Evolutionary conservation across 1,284 basidiomycete species (phyloP).

Genomic region (Xerocomus amazonicus): DNA sequence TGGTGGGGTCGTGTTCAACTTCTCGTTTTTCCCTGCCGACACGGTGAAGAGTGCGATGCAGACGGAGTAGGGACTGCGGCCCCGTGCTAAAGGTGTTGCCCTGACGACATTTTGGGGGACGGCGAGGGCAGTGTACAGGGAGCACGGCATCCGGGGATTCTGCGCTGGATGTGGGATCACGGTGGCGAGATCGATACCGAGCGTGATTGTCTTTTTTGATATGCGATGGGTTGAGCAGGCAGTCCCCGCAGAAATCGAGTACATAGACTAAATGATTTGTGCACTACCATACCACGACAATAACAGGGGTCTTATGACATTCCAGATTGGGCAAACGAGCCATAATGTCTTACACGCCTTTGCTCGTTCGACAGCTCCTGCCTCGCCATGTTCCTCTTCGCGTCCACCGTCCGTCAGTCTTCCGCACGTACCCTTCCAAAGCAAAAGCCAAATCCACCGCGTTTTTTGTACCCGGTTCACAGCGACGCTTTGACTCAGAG

Average conservation of each 20-base stretch:
- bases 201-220: constrained; percentile 91
- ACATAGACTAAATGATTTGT: constrained; percentile 2
- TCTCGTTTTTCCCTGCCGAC: constrained; percentile 89
- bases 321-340: background rate
- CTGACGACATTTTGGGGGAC: constrained; percentile 65
- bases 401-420: background rate
- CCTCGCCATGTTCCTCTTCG: background rate
- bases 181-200: constrained; percentile 81
- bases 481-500: constrained; percentile 50
- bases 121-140: constrained; percentile 69
- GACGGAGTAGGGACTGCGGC: constrained; percentile 86
- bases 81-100: constrained; percentile 36
- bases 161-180: constrained; percentile 98
- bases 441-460: constrained; percentile 43
- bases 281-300: background rate
- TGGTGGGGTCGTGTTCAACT: constrained; percentile 85
- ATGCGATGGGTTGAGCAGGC: constrained; percentile 71
- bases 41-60: constrained; percentile 94
- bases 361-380: constrained; percentile 7
- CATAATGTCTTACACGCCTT: no score
- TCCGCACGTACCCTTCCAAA: constrained; percentile 34
- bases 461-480: constrained; percentile 53
- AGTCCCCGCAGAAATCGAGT: constrained; percentile 41
- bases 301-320: background rate
- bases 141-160: constrained; percentile 78